Evolutionary conservation across 2,329 filamentous ascomycete species (phyloP), one percentile per base, ranked within the genome.

Genomic region (Akanthomyces lecanii): DNA sequence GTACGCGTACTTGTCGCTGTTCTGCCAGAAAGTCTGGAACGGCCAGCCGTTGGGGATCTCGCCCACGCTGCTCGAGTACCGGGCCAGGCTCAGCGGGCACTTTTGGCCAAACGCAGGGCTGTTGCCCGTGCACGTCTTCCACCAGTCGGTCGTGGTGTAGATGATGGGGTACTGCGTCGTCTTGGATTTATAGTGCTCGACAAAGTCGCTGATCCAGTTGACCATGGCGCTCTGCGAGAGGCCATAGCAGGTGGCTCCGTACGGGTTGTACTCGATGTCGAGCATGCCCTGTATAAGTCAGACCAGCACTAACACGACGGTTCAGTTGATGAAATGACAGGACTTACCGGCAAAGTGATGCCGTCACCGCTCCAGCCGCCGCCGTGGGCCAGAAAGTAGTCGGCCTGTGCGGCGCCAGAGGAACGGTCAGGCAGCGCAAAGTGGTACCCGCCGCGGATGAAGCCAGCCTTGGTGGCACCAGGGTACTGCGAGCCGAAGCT

Each of bases 371-470:
- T 76, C 83, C 83, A 85, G 62, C 81, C 81, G 33, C 83, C 83
- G 50, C 82, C 83, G 67, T 84, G 73, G 0, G 75, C 71, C 55
- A 82, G 65, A 73, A 85, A 85, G 72, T 74, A 84, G 12, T 76
- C 72, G 8, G 82, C 83, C 68, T 85, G 82, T 0, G 72, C 70
- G 4, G 78, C 72, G 18, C 79, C 81, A 5, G 77, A 74, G 66
- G 76, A 77, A 18, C 69, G 68, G 54, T 71, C 75, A 0, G 81
- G 82, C 42, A 77, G 77, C 5, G 83, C 82, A 66, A 83, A 84
- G 75, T 85, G 83, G 68, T 85, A 85, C 42, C 77, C 82, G 55
- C 82, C 82, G 25, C 82, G 81, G 70, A 85, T 80, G 64, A 86
- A 72, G 28, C 78, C 78, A 3, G 81, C 81, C 10, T 74, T 74